phyloP scores from a whole-genome alignment of 1,284 basidiomycete species.

The Pseudozyma hubeiensis region DNA sequence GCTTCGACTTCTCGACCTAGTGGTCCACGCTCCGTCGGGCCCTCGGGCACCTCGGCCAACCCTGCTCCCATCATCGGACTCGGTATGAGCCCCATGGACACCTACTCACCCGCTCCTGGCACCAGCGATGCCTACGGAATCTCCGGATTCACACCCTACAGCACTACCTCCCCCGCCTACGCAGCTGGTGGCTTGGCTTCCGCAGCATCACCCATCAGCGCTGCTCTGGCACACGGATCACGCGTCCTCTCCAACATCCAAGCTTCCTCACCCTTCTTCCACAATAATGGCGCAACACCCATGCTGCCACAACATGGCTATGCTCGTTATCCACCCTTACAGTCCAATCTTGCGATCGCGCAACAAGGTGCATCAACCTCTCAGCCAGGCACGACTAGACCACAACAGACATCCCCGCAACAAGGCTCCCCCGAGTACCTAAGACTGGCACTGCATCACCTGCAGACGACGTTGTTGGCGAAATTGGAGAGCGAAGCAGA shows the following conservation, averaged over 20 bases:
- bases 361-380: neutral
- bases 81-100: slow-evolving; percentile 33
- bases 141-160: slow-evolving; percentile 27
- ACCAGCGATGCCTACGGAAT: slow-evolving; percentile 8
- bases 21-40: slow-evolving; percentile 31
- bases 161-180: slow-evolving; percentile 41
- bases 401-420: slow-evolving; percentile 7
- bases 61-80: slow-evolving; percentile 3
- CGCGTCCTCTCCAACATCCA: slow-evolving; percentile 30
- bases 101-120: slow-evolving; percentile 21
- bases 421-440: slow-evolving; percentile 31
- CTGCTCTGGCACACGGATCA: slow-evolving; percentile 33
- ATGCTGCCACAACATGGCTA: neutral
- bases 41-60: slow-evolving; percentile 10
- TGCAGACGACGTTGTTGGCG: slow-evolving; percentile 24
- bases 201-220: slow-evolving; percentile 27
- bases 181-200: slow-evolving; percentile 2
- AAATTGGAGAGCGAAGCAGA: slow-evolving; percentile 32
- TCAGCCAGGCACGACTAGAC: neutral
- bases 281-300: slow-evolving; percentile 1
- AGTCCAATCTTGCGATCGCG: too few species aligned
- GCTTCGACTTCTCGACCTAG: neutral
- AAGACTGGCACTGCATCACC: slow-evolving; percentile 6
- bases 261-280: slow-evolving; percentile 13
- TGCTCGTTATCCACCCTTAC: too few species aligned